Evolutionary conservation across 257 asterid genomes (phyloP).

Genomic region (Nicotiana sylvestris): DNA sequence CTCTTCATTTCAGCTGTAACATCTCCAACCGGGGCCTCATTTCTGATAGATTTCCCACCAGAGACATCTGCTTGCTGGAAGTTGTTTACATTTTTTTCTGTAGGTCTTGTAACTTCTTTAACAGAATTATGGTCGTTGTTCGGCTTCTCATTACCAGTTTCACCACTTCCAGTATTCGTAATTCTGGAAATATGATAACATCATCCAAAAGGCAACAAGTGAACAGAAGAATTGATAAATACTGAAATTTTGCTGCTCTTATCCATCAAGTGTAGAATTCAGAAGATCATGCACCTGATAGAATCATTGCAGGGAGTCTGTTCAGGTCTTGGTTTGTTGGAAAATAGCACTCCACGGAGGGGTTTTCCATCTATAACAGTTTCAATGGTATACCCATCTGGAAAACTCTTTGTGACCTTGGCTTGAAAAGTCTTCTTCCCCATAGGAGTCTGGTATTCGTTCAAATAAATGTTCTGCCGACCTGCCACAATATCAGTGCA

Average conservation of each 20-base stretch:
- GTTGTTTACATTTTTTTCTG: constrained; percentile 34
- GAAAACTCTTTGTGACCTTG: constrained; percentile 60
- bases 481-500: constrained; percentile 36
- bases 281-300: constrained; percentile 37
- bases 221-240: neutral
- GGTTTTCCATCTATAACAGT: constrained; percentile 82
- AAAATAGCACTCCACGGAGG: constrained; percentile 77
- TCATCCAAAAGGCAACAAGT: constrained; percentile 11
- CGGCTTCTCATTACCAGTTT: constrained; percentile 33
- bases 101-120: constrained; percentile 31
- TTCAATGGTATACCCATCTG: constrained; percentile 69
- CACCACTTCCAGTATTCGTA: constrained; percentile 49
- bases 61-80: constrained; percentile 33
- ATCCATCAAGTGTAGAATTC: neutral
- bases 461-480: constrained; percentile 44
- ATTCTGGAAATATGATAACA: neutral
- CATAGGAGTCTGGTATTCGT: constrained; percentile 43
- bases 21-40: constrained; percentile 34
- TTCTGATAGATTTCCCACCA: constrained; percentile 28
- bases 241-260: neutral
- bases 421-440: constrained; percentile 84
- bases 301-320: constrained; percentile 37
- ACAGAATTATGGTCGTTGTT: constrained; percentile 33
- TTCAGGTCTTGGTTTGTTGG: constrained; percentile 45
- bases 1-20: constrained; percentile 40